A percentile compares a stretch with the other conserved stretches of the same genome.
Conservation (phyloP, 108 stramenopile genomes). For the Cyclostephanos tholiformis region DNA sequence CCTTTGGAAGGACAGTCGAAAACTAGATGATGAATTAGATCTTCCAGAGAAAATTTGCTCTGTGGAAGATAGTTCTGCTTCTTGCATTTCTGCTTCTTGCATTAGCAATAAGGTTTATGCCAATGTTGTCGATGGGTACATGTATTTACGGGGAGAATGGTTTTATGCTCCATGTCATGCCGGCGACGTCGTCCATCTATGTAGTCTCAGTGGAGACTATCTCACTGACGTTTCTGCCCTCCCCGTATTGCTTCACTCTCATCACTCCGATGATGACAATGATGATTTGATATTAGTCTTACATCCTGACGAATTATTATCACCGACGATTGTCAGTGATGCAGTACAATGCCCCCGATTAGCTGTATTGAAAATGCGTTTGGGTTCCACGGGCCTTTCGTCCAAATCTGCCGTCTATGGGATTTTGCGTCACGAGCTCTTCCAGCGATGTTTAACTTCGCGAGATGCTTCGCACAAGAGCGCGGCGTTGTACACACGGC, state of each 20-base stretch:
- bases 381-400: conserved; percentile 76
- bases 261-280: conserved; percentile 51
- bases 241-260: conserved; percentile 70
- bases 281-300: conserved; percentile 79
- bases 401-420: conserved; percentile 71
- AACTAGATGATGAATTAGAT: conserved; percentile 37
- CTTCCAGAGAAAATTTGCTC: conserved; percentile 31
- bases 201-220: conserved; percentile 71
- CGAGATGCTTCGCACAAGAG: conserved; percentile 55
- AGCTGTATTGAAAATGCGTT: conserved; percentile 67
- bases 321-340: conserved; percentile 80
- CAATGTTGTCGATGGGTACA: conserved; percentile 51
- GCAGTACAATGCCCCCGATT: conserved; percentile 72
- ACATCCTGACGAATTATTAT: conserved; percentile 84
- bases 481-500: conserved; percentile 42
- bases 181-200: conserved; percentile 78
- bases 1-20: conserved; percentile 53
- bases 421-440: conserved; percentile 83
- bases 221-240: conserved; percentile 70
- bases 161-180: conserved; percentile 57
- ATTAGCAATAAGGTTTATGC: background rate
- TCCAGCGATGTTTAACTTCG: conserved; percentile 65
- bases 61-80: background rate
- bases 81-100: too few species aligned
- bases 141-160: conserved; percentile 83